Percentiles rank a stretch among this genome's conserved stretches.
Evolutionary conservation across 257 asterid genomes (phyloP).

Genomic region (Agastache rugosa): DNA sequence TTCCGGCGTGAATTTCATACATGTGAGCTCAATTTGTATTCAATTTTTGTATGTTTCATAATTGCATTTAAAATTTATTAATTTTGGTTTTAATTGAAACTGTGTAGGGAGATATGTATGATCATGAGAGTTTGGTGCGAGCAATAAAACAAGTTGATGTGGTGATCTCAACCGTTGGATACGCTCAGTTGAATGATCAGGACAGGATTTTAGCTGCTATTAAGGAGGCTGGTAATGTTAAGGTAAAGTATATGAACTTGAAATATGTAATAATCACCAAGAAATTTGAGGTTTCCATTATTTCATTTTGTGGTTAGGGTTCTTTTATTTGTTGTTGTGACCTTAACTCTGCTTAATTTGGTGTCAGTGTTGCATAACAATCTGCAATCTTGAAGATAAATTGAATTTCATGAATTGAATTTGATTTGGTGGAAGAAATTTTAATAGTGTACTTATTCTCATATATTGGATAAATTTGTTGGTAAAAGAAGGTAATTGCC

Average conservation of each 20-base stretch:
- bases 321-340: neutral
- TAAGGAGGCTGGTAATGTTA: constrained; percentile 60
- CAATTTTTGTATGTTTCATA: neutral
- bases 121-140: constrained; percentile 60
- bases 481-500: neutral
- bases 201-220: constrained; percentile 57
- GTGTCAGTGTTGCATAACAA: neutral
- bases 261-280: neutral
- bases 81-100: neutral
- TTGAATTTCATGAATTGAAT: neutral
- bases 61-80: neutral
- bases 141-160: constrained; percentile 71
- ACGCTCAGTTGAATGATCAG: constrained; percentile 55
- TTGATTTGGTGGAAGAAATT: neutral
- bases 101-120: constrained; percentile 59
- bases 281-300: neutral
- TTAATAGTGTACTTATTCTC: neutral
- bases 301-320: neutral
- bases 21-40: constrained; percentile 34
- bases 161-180: constrained; percentile 63
- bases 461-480: neutral
- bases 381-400: neutral
- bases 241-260: constrained; percentile 39
- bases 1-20: constrained; percentile 49
- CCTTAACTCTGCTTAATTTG: neutral